Base-by-base conservation (phyloP, 1,284 basidiomycete genomes). In the Pascua guehoae region DNA sequence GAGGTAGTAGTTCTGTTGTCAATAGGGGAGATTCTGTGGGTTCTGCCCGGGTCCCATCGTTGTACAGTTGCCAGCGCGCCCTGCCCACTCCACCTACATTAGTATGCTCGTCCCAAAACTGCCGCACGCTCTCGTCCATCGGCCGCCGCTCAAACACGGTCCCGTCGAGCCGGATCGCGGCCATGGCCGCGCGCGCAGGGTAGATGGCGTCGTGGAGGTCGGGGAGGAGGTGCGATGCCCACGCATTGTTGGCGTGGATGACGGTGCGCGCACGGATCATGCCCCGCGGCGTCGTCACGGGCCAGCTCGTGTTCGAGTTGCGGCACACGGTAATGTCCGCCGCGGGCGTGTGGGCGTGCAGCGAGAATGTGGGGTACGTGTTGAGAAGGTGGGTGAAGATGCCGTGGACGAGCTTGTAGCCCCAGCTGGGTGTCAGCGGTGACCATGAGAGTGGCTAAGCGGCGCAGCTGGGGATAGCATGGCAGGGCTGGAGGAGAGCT, bases 201-300 rank as follows among this genome's bases (percentile, higher is more conserved):
- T 11, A 49, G 44, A 32, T 32, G 24, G 24, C 24, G 24, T 7
- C 24, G 4, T 7, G 24, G 24, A 32, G 24, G 24, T 32, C 24
- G 24, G 24, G 24, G 24, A 32, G 24, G 24, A 32, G 24, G 24
- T 32, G 24, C 7, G 24, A 32, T 11, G 61, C 63, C 65, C 65
- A 68, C 44, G 63, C 61, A 46, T 66, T 66, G 5, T 65, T 66
- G 24, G 63, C 64, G 39, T 66, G 62, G 8, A 68, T 24, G 24
- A 68, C 65, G n/a, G 58, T 41, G 48, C 58, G 61, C 5, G 65
- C 53, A 37, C 48, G 46, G 45, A 66, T 52, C 9, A 46, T 39
- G 14, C 66, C 66, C 39, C 65, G 47, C 10, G 47, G 38, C 3
- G 66, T 68, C n/a, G 47, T 49, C 17, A 68, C 65, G 5, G 62